Evolutionary conservation across 2,329 filamentous ascomycete species (phyloP).

Genomic region (Beauveria sp.): DNA sequence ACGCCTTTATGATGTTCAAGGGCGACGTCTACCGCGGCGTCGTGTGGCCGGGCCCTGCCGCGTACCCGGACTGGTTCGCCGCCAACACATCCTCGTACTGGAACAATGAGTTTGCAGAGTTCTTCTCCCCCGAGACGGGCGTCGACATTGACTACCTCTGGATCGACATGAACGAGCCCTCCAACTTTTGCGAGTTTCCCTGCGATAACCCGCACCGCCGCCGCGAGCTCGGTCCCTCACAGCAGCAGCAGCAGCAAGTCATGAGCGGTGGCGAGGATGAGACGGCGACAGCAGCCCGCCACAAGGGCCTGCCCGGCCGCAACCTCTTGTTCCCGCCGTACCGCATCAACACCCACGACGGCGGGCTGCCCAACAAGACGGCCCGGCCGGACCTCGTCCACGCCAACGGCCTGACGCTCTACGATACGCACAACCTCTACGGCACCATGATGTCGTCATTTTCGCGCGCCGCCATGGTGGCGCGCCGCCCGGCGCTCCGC

Average conservation of each 20-base stretch:
- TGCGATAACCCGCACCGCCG: slow-evolving; percentile 52
- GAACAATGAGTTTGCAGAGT: slow-evolving; percentile 56
- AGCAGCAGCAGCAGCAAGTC: background rate
- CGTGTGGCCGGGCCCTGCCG: slow-evolving; percentile 68
- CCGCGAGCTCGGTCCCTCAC: slow-evolving; percentile 20
- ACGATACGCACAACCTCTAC: slow-evolving; percentile 72
- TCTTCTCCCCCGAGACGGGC: slow-evolving; percentile 56
- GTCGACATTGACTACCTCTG: slow-evolving; percentile 70
- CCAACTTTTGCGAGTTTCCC: slow-evolving; percentile 24
- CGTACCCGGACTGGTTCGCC: slow-evolving; percentile 71
- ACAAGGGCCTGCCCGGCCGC: slow-evolving; percentile 15
- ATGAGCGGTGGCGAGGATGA: background rate
- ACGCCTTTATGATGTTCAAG: slow-evolving; percentile 45
- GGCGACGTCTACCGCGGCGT: slow-evolving; percentile 53
- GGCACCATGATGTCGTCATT: slow-evolving; percentile 67
- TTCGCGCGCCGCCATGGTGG: slow-evolving; percentile 58
- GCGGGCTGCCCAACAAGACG: slow-evolving; percentile 48
- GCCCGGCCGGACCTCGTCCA: slow-evolving; percentile 62
- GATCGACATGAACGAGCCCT: slow-evolving; percentile 56
- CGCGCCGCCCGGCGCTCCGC: slow-evolving; percentile 53
- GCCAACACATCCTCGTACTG: slow-evolving; percentile 57
- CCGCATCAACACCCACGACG: slow-evolving; percentile 22
- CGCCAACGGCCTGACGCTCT: slow-evolving; percentile 58
- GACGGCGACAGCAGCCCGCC: slow-evolving; percentile 7
- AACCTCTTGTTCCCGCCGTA: slow-evolving; percentile 17